Percentiles rank a stretch among this genome's conserved stretches.
phyloP scores from a whole-genome alignment of 495 filamentous ascomycete species.

The Niebla homalea region DNA sequence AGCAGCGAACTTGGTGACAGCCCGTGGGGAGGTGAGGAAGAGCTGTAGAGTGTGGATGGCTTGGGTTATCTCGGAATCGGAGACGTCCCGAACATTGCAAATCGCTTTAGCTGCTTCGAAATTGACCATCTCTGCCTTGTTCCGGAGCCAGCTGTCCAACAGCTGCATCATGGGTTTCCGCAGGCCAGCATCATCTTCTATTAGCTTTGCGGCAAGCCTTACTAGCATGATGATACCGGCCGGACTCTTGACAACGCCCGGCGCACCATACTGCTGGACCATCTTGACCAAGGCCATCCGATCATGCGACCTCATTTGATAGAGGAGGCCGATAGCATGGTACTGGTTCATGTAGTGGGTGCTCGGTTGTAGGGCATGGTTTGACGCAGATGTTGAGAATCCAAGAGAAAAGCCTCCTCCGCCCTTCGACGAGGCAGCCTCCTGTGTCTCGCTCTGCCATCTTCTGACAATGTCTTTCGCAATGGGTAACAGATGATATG shows the following conservation, averaged over 20 bases:
- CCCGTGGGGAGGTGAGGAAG: slow-evolving; percentile 90
- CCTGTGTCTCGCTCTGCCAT: slow-evolving; percentile 98
- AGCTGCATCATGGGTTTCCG: slow-evolving; percentile 90
- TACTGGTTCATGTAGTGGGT: slow-evolving; percentile 94
- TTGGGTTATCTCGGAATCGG: slow-evolving; percentile 80
- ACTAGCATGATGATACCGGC: slow-evolving; percentile 87
- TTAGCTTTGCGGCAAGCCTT: slow-evolving; percentile 82
- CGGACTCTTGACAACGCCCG: slow-evolving; percentile 87
- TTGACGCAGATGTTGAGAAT: slow-evolving; percentile 59
- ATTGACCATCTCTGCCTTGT: slow-evolving; percentile 99
- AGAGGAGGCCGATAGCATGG: slow-evolving; percentile 92
- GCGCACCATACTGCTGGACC: slow-evolving; percentile 92
- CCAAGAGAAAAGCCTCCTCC: slow-evolving; percentile 80
- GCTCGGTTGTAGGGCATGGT: slow-evolving; percentile 52
- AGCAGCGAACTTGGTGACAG: slow-evolving; percentile 95
- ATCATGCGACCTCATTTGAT: slow-evolving; percentile 96
- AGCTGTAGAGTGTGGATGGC: slow-evolving; percentile 91
- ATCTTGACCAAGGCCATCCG: slow-evolving; percentile 99
- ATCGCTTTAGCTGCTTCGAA: slow-evolving; percentile 98
- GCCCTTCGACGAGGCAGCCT: slow-evolving; percentile 83
- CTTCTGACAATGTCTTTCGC: slow-evolving; percentile 88
- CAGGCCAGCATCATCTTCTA: slow-evolving; percentile 79
- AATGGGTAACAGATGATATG: slow-evolving; percentile 94
- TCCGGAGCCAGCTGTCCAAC: slow-evolving; percentile 88
- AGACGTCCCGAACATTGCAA: slow-evolving; percentile 84